Base-by-base conservation (phyloP, 73 alveolate genomes). In the Paramecium bursaria region DNA sequence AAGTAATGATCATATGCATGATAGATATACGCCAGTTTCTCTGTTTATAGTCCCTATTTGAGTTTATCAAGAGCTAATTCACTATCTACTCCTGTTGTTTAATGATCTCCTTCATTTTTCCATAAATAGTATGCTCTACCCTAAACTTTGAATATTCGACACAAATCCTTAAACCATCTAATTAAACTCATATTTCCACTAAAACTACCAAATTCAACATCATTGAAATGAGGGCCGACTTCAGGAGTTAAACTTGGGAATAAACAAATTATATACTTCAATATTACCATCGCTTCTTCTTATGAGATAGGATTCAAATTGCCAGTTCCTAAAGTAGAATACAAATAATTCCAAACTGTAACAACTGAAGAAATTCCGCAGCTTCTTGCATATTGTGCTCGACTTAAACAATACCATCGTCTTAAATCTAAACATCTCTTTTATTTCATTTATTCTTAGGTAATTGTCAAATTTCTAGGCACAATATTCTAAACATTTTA, bases 1-100 rank as follows among this genome's bases (percentile, higher is more conserved):
- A 93, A 85, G 75, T 93, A 93, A 53, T 93, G 98, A 57, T 93
- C 91, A 82, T 86, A 92, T 19, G 96, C 93, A 87, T 93, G 98
- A 50, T 93, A 93, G 35, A 93, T 93, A 30, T 60, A 93, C 22
- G 95, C 90, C 29, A 75, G 49, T 35, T 75, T 67, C 33, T 73
- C 77, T 17, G 82, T 25, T 73, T 86, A 67, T 51, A 93, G 49
- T 9, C 98, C 98, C 30, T 52, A 4, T 1, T 26, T 46, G 42
- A 91, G 74, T n/a, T 77, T 79, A 1, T 75, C 42, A 25, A 82
- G 47, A 11, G 95, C 94, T 44, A 87, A 50, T 11, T 93, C 90
- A 39, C 74, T 77, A 27, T 85, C 91, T n/a, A 61, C 86, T 6
- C 90, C 92, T 6, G 76, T 86, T 0, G 98, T 93, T 3, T 75